phyloP scores from a whole-genome alignment of 2,329 filamentous ascomycete genomes.

The Monascus ruber region DNA sequence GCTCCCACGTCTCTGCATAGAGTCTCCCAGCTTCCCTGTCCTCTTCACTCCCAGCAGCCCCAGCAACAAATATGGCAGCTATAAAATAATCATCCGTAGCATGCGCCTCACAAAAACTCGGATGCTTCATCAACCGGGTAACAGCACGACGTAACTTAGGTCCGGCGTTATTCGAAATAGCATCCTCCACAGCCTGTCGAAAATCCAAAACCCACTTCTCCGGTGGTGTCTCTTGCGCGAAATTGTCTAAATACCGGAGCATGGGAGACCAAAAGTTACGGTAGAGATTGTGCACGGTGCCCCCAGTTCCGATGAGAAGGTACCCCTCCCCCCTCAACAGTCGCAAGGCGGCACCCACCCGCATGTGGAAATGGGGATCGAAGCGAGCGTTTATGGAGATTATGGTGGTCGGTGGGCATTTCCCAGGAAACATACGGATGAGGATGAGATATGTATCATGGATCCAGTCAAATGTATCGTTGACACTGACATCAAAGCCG shows the following conservation, averaged over 20 bases:
- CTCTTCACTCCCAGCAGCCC: too few relatives aligned
- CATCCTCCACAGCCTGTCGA: slow-evolving; percentile 53
- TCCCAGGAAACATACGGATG: slow-evolving; percentile 56
- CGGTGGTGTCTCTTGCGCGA: slow-evolving; percentile 48
- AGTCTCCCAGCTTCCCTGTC: too few relatives aligned
- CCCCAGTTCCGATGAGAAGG: slow-evolving; percentile 50
- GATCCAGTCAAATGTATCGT: slow-evolving; percentile 56
- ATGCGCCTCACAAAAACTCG: slow-evolving; percentile 54
- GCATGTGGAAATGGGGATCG: slow-evolving; percentile 46
- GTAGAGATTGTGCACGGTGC: slow-evolving; percentile 60
- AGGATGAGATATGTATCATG: slow-evolving; percentile 60
- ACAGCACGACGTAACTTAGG: slow-evolving; percentile 44
- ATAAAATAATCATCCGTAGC: slow-evolving; percentile 62
- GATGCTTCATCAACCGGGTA: slow-evolving; percentile 57
- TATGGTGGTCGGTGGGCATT: slow-evolving; percentile 55
- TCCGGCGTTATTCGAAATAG: slow-evolving; percentile 43
- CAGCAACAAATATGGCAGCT: slow-evolving; percentile 55
- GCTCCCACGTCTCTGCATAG: too few relatives aligned
- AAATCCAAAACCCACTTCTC: slow-evolving; percentile 54
- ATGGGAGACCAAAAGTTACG: slow-evolving; percentile 56
- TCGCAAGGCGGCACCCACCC: slow-evolving; percentile 46
- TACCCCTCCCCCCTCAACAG: slow-evolving; percentile 44
- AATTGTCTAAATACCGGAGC: slow-evolving; percentile 51
- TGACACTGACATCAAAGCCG: slow-evolving; percentile 44
- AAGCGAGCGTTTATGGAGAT: slow-evolving; percentile 45